Evolutionary conservation across 768 basidiomycete species (phyloP), one percentile per base, ranked within the genome.

Genomic region (Boletus subcaerulescens): DNA sequence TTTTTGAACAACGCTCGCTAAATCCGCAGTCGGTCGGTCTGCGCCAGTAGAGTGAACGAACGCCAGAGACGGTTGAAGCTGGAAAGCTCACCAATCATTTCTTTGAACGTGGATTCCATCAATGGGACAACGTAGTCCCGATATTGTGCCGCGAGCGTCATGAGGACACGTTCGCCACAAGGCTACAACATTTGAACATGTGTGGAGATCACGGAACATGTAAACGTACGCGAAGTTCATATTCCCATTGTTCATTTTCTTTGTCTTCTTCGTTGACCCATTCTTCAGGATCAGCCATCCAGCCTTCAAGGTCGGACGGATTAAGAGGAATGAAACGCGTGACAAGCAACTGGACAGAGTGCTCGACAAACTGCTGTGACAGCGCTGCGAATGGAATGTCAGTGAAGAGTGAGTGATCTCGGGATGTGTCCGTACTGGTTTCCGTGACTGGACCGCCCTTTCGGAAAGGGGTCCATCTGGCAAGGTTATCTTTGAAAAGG

Each of bases 241-340:
- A 98, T 62, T 94, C 88, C 94, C 95, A 98, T 53, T 90, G 84
- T 38, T 95, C 93, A 41, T 85, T 89, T 59, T 93, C 93, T 59
- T 86, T 86, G 55, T 93, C 92, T 70, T 98, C 93, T 11, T 83
- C 71, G 55, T 92, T 91, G 12, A 96, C 82, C 92, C 93, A 99
- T 62, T 95, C 91, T 74, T 99, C 96, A 0, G 95, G 93, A 66
- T 95, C 92, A 15, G 80, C 78, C 72, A 86, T 78, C 91, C 95
- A 93, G 5, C 79, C 80, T 59, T 92, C 84, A 11, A 98, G 77
- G 69, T 98, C 96, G 2, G 79, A 73, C 6, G 88, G 79, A 50
- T 87, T 88, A 43, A 99, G 75, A 13, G 91, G 92, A 68, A 99
- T 85, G 64, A 96, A 87, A 10, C 88, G 82, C 22, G 85, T 86